Base-by-base conservation (phyloP, 192 early-diverging fungal species). In the Chytriomyces sp. region DNA sequence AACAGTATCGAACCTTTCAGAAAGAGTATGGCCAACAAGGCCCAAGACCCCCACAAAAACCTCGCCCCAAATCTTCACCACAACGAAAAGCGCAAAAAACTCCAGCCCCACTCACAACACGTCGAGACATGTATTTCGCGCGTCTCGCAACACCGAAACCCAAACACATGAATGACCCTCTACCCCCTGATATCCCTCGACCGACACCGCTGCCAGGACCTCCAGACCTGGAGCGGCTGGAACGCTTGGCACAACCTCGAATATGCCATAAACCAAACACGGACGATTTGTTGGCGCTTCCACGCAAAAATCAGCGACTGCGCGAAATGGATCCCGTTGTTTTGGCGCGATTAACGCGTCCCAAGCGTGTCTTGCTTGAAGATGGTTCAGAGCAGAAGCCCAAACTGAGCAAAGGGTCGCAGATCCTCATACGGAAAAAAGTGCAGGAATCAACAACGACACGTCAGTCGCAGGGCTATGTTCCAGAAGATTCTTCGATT, bases 291-390 rank as follows among this genome's bases (percentile, higher is more conserved):
- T 13, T 16, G 16, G 63, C 63, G 18, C 35, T 43, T 13, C 18
- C 18, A 6, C 13, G 16, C 16, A 61, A 62, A 28, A n/a, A 11
- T 62, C 45, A 28, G 9, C 18, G 44, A 63, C n/a, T 73, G 3
- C 53, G 71, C 10, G 71, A 73, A 45, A 73, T 73, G 59, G 71
- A 73, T 73, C 71, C 71, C 45, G 61, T 62, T 43, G 71, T 73
- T 8, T 45, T 73, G 5, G 60, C 8, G 28, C 57, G 71, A 7
- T 62, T 73, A 59, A 73, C 71, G 60, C 20, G 53, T 9, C 71
- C 71, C 5, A 73, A 62, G 45, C 44, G 13, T 7, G 60, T 62
- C 18, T 11, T 63, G 10, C 8, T 13, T 1, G 26, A 28, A 13
- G 45, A 35, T 20, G 71, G 62, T 28, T 18, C 49, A n/a, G 68